Base-by-base conservation (phyloP, 1,284 basidiomycete genomes). In the Boletus semigastroideus region DNA sequence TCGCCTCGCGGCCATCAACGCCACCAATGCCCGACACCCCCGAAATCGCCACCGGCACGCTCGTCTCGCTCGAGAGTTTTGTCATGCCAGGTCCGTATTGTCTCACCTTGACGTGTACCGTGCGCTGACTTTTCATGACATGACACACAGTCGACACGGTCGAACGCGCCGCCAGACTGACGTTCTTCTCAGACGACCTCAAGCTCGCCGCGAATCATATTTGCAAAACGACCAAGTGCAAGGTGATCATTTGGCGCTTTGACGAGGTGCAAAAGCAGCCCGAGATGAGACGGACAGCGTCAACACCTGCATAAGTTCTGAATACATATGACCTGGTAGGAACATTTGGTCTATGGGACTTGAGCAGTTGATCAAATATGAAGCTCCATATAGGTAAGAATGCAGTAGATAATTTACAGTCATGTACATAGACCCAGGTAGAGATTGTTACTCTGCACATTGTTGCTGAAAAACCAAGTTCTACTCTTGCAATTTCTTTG, bases 111-210 rank as follows among this genome's bases (percentile, higher is more conserved):
- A n/a, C n/a, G n/a, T n/a, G n/a, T n/a, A n/a, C 31, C 31, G 6
- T 5, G 7, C 31, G 14, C 14, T 3, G 31, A 5, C 31, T 6
- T 33, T n/a, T n/a, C n/a, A n/a, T n/a, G n/a, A n/a, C n/a, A n/a
- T n/a, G 34, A n/a, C 11, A 2, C 25, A 14, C 25, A 53, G 51
- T 53, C 31, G 51, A 65, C 50, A 79, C 86, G 0, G 94, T 99
- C 38, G 97, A 99, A 73, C 84, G 86, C 25, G 91, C 93, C 5
- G 89, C 96, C 0, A 96, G 96, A 0, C 78, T 99, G 46, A 87
- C 82, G 2, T 75, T 99, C 33, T 94, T 99, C 75, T 92, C 94
- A 1, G 86, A 91, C 40, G 80, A 82, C 28, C 74, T 98, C 63
- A 98, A 96, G 71, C 59, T 70, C 20, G 73, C 76, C n/a, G 86